Evolutionary conservation across 331 rosid species (phyloP).

Genomic region (Malus hybrid): DNA sequence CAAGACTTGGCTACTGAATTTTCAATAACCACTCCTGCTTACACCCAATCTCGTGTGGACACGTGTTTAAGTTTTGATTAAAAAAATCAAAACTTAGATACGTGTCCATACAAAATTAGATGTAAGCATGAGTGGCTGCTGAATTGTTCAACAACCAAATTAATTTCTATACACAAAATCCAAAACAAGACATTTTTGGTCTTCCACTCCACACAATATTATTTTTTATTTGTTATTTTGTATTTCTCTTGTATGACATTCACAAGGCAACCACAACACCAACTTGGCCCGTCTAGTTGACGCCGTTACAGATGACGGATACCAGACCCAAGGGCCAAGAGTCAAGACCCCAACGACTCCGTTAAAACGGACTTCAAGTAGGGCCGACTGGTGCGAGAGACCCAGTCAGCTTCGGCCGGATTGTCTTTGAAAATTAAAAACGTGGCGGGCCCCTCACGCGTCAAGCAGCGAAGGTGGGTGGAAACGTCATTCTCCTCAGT

Average conservation of each 20-base stretch:
- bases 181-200: not conserved
- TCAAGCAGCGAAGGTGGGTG: not conserved
- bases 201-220: no score
- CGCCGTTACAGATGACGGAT: not conserved
- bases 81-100: no score
- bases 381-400: not conserved
- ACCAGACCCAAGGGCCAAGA: not conserved
- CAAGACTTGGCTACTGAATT: no score
- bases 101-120: no score
- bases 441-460: constrained; percentile 1
- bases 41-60: no score
- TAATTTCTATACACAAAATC: no score
- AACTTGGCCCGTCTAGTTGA: not conserved
- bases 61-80: no score
- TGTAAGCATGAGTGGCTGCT: no score
- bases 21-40: no score
- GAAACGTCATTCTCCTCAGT: not conserved
- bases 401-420: not conserved
- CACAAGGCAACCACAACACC: not conserved
- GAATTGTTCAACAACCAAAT: no score
- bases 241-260: not conserved
- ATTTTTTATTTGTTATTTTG: no score
- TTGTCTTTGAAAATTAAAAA: not conserved
- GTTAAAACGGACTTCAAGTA: not conserved
- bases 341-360: not conserved